Conservation (phyloP, 495 filamentous ascomycete species). For the Aspergillus coremiiformis region DNA sequence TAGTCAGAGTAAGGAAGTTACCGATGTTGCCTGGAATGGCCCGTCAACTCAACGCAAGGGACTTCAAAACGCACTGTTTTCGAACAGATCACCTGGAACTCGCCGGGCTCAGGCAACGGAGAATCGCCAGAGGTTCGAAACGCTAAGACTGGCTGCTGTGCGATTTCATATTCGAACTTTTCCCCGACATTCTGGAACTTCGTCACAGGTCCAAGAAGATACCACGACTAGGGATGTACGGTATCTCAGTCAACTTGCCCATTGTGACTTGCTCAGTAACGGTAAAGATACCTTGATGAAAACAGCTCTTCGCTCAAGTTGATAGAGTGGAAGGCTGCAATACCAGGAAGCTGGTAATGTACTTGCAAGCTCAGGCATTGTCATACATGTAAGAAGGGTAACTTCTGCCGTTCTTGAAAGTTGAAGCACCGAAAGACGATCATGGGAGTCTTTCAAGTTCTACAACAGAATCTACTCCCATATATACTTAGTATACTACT, state of each 20-base stretch:
- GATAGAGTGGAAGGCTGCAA: slow-evolving; percentile 34
- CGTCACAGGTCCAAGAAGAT: slow-evolving; percentile 54
- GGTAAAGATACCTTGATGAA: slow-evolving; percentile 49
- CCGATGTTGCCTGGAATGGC: too few species aligned
- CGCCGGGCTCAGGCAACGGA: slow-evolving; percentile 22
- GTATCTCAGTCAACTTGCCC: too few species aligned
- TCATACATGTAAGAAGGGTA: not conserved
- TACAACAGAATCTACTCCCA: too few species aligned
- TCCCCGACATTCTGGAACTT: slow-evolving; percentile 41
- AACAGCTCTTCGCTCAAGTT: slow-evolving; percentile 49
- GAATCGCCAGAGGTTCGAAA: slow-evolving; percentile 29
- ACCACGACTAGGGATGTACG: slow-evolving; percentile 59
- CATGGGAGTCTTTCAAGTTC: too few species aligned
- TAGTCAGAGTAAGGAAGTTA: too few species aligned
- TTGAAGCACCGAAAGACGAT: too few species aligned
- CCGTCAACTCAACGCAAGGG: not conserved
- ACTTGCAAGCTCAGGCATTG: slow-evolving; percentile 33
- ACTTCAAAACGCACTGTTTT: slow-evolving; percentile 23
- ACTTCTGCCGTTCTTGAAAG: not conserved
- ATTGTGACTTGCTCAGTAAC: not conserved
- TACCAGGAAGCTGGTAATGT: slow-evolving; percentile 42
- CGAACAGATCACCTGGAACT: slow-evolving; percentile 38
- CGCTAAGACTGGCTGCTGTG: slow-evolving; percentile 43
- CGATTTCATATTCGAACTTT: slow-evolving; percentile 47
- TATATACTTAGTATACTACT: not conserved